phyloP scores from a whole-genome alignment of 768 basidiomycete genomes.

The Strobilomyces confusus region DNA sequence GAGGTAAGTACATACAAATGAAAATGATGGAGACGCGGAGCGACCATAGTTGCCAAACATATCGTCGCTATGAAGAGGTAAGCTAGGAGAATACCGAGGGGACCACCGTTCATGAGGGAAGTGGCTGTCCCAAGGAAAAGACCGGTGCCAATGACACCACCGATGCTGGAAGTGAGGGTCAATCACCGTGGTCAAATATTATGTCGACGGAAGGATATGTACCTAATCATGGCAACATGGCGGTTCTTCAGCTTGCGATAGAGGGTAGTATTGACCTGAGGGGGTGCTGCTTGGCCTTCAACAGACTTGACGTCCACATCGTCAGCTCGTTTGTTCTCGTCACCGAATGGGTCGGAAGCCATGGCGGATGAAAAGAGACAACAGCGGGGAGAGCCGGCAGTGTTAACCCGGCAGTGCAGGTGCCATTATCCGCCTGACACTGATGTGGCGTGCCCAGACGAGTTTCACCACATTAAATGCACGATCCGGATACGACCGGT shows the following conservation, averaged over 20 bases:
- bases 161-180: constrained; percentile 19
- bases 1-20: background rate
- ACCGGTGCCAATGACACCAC: constrained; percentile 41
- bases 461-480: background rate
- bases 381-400: background rate
- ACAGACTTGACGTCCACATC: constrained; percentile 4
- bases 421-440: background rate
- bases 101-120: constrained; percentile 32
- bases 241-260: constrained; percentile 31
- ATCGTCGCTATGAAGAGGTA: constrained; percentile 36
- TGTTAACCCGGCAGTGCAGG: background rate
- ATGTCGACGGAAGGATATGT: background rate
- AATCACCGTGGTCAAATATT: too few relatives aligned
- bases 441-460: background rate
- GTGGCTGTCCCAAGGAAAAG: constrained; percentile 34
- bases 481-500: background rate
- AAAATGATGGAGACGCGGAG: background rate
- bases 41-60: constrained; percentile 39
- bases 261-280: constrained; percentile 10
- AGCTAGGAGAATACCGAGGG: constrained; percentile 40
- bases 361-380: background rate
- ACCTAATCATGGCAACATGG: constrained; percentile 36
- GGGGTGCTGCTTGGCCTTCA: constrained; percentile 5
- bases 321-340: background rate
- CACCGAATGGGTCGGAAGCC: background rate